These are phyloP conservation scores for Croton setiger DNA, from an alignment of 441 rosid species.

Conservation along the genomic window DNA sequence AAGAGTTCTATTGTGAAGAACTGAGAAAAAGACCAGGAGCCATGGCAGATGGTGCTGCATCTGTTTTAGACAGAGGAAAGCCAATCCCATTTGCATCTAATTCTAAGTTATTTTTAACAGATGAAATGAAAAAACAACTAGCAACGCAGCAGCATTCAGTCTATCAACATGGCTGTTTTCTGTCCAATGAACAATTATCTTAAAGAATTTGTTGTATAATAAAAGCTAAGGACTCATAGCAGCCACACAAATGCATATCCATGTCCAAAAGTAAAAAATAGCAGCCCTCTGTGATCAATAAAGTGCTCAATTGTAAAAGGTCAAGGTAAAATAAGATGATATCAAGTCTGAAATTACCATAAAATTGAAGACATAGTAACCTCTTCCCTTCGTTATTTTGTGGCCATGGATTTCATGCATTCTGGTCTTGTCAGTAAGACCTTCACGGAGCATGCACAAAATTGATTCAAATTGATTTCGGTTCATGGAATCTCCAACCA, in stretches of 20 bases:
- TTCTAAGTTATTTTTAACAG: not conserved
- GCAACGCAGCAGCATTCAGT: not conserved
- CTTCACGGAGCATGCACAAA: constrained; percentile 79
- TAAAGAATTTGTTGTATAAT: not conserved
- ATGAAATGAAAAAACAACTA: not conserved
- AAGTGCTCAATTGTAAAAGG: constrained; percentile 3
- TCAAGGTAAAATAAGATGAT: not conserved
- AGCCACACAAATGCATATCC: not conserved
- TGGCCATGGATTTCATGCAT: constrained; percentile 77
- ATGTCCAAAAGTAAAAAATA: no score
- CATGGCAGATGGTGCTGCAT: not conserved
- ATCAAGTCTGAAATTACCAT: constrained; percentile 36
- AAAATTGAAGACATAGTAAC: constrained; percentile 68
- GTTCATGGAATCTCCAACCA: constrained; percentile 95
- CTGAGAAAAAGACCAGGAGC: not conserved
- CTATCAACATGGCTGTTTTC: not conserved
- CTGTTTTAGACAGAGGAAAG: not conserved
- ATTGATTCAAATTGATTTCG: constrained; percentile 88
- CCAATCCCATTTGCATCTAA: not conserved
- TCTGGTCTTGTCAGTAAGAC: constrained; percentile 56
- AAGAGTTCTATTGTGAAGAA: not conserved
- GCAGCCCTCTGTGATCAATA: not conserved
- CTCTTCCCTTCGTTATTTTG: constrained; percentile 83
- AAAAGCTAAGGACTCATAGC: not conserved
- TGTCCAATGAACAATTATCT: not conserved